phyloP scores from a whole-genome alignment of 257 asterid genomes.

The Craterostigma plantagineum region DNA sequence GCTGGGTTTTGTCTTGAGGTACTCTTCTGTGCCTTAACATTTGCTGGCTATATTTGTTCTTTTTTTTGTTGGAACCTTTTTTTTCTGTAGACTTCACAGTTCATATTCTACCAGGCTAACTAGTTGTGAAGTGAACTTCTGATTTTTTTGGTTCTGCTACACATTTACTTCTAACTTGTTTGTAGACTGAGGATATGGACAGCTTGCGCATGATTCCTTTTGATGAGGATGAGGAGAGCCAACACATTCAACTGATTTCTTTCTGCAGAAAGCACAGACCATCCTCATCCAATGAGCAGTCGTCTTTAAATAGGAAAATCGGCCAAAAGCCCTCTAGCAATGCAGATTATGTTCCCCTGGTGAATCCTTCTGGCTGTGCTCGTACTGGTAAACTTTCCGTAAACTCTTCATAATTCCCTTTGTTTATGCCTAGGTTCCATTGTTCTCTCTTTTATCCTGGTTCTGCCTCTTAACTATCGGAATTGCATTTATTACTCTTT shows the following conservation, averaged over 20 bases:
- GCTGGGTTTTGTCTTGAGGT: constrained; percentile 99
- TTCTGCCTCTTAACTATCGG: neutral
- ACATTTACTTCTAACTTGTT: constrained; percentile 7
- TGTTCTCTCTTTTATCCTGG: neutral
- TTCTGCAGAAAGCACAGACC: constrained; percentile 80
- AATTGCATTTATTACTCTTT: neutral
- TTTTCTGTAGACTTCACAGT: no score
- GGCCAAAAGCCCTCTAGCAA: constrained; percentile 25
- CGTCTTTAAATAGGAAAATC: constrained; percentile 27
- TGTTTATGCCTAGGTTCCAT: neutral
- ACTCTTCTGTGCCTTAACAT: constrained; percentile 7
- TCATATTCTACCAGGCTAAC: no score
- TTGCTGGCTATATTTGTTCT: constrained; percentile 2
- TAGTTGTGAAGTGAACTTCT: neutral
- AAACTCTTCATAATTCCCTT: neutral
- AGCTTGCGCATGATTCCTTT: constrained; percentile 42
- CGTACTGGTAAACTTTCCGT: constrained; percentile 44
- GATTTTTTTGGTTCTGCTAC: constrained; percentile 1
- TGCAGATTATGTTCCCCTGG: constrained; percentile 46
- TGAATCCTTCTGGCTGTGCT: constrained; percentile 84
- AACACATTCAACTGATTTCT: constrained; percentile 76
- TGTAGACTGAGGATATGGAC: constrained; percentile 85
- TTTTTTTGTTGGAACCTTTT: constrained; percentile 2
- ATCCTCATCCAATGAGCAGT: constrained; percentile 41
- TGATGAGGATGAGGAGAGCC: constrained; percentile 83